Evolutionary conservation across 495 filamentous ascomycete genomes (phyloP), one percentile per base, ranked within the genome.

Genomic region (Talaromyces trachyspermus): DNA sequence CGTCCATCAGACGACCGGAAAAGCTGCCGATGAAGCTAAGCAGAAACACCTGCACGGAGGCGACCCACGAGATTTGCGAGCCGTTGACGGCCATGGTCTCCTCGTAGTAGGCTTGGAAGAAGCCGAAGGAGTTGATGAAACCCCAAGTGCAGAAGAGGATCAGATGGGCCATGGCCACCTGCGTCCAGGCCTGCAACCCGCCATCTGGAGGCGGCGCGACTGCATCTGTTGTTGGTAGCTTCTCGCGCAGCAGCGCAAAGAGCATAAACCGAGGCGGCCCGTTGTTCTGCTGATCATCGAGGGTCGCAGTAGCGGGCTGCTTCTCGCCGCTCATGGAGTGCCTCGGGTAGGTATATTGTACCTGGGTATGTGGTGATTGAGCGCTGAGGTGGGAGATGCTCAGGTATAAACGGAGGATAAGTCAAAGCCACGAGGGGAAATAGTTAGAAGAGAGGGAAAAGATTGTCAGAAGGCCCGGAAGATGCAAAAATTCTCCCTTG

Each of bases 101-200:
- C 8, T 75, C 73, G 57, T 91, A 94, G 67, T 91, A 85, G 2
- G 81, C 70, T 53, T 94, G 89, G 60, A 90, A 94, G 2, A 89
- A 72, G n/a, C 87, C 86, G 51, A 88, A 91, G 17, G 80, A 82
- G 57, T 81, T 79, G 60, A 85, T 80, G 54, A 82, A 83, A 18
- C 86, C 86, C 84, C 84, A 89, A 2, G 83, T 85, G 43, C 81
- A 81, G 66, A 82, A 80, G 46, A 86, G 73, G 43, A 85, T 72
- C 8, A 88, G 62, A 61, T 83, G 81, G 4, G 66, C 79, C 61
- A 80, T 70, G 11, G 72, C 64, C n/a, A 78, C 81, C 62, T 86
- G 82, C 2, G 68, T 72, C 84, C 84, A 88, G 7, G 84, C 84
- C 38, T 64, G 57, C 22, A 76, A 54, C 6, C 84, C 84, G n/a